Percentiles rank a stretch among this genome's conserved stretches.
Conservation (phyloP, 2,329 filamentous ascomycete genomes). For the Metarhizium album region DNA sequence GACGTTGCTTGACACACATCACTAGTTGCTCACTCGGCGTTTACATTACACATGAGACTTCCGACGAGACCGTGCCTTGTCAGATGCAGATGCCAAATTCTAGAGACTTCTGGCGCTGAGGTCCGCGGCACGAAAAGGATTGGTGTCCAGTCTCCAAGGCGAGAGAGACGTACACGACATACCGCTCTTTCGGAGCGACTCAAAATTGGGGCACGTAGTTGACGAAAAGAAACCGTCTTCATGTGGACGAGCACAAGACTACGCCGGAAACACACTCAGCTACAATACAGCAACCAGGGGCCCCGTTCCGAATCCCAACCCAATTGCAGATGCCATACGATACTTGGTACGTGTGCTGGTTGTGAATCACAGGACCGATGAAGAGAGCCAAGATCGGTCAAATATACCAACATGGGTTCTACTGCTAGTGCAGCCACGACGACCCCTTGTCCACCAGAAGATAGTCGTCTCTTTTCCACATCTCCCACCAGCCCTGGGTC, state of each 20-base stretch:
- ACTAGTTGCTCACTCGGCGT: neutral
- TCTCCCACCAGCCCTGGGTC: neutral
- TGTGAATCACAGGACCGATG: neutral
- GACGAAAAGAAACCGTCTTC: slow-evolving; percentile 11
- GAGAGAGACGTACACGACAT: slow-evolving; percentile 15
- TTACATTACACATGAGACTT: too few relatives aligned
- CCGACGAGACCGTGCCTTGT: neutral
- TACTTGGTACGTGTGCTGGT: too few relatives aligned
- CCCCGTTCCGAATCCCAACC: neutral
- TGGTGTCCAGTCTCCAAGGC: too few relatives aligned
- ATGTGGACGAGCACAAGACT: neutral
- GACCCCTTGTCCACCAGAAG: neutral
- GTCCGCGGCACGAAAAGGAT: slow-evolving; percentile 7
- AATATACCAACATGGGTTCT: neutral
- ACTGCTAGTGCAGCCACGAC: neutral
- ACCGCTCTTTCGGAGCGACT: slow-evolving; percentile 24
- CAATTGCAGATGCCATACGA: neutral
- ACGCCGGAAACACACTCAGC: neutral
- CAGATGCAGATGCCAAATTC: neutral
- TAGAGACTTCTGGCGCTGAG: slow-evolving; percentile 5
- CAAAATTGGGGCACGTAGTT: slow-evolving; percentile 25
- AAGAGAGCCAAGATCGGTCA: neutral
- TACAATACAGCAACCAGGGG: neutral
- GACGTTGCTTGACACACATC: neutral
- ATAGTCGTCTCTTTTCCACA: neutral